A percentile compares a stretch with the other conserved stretches of the same genome.
phyloP scores from a whole-genome alignment of 768 basidiomycete species.

The Nidula microcarpa region DNA sequence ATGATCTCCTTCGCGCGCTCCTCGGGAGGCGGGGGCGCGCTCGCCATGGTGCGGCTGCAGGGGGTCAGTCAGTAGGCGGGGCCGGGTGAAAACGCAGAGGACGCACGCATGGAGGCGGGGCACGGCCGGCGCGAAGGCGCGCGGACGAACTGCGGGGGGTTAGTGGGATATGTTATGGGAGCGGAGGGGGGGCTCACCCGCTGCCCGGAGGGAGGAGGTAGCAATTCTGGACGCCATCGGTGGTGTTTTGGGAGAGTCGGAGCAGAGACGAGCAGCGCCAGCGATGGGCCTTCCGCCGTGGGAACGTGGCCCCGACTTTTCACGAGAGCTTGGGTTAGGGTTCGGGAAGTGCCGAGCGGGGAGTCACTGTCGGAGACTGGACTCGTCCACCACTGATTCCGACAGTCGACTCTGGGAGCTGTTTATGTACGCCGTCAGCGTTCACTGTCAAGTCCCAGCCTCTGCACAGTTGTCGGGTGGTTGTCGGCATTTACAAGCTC shows the following conservation, averaged over 20 bases:
- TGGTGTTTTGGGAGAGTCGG: constrained; percentile 17
- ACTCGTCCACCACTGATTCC: neutral
- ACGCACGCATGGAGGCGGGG: constrained; percentile 25
- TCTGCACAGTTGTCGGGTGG: too few relatives aligned
- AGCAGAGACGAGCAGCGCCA: constrained; percentile 18
- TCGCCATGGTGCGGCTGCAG: constrained; percentile 64
- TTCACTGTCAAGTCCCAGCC: too few relatives aligned
- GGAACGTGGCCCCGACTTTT: constrained; percentile 34
- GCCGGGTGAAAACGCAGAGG: constrained; percentile 42
- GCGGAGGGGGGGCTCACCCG: constrained; percentile 36
- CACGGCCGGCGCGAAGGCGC: constrained; percentile 40
- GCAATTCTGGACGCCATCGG: constrained; percentile 73
- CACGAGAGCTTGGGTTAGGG: constrained; percentile 34
- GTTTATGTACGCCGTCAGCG: too few relatives aligned
- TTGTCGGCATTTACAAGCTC: too few relatives aligned
- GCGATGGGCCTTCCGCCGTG: constrained; percentile 26
- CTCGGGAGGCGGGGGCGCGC: constrained; percentile 62
- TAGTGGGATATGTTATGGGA: too few relatives aligned
- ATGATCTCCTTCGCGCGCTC: constrained; percentile 90
- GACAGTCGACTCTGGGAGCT: neutral
- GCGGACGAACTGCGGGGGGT: constrained; percentile 45
- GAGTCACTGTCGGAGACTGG: neutral
- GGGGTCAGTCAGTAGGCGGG: constrained; percentile 4
- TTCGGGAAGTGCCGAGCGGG: constrained; percentile 1
- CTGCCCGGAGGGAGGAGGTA: constrained; percentile 58